Evolutionary conservation across 139 green algal species (phyloP), one percentile per base, ranked within the genome.

Genomic region (Chlamydomonas sp.): DNA sequence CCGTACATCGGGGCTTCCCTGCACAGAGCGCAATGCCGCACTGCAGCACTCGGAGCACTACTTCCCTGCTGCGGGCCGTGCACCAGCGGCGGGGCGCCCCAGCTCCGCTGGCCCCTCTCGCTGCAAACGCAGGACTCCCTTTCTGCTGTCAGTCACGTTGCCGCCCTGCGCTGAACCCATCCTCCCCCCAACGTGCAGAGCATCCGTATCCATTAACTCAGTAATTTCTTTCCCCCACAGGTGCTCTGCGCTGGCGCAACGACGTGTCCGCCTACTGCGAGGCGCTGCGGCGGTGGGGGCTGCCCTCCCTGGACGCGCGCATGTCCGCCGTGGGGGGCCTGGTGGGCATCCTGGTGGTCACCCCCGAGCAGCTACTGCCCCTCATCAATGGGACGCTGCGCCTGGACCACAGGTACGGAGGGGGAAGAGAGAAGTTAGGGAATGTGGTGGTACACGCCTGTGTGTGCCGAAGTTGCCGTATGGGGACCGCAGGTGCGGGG

Each of bases 311-410:
- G 80, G 80, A 85, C 68, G 31, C 58, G 20, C 80, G 80, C 71
- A 86, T 86, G 81, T 61, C 16, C 7, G 69, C 60, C 3, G 60
- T 79, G 71, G 81, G 71, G 17, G 59, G 14, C 62, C 78, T 95
- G 86, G 91, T 90, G 31, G 95, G 94, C 78, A 79, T 97, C 69
- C 93, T 98, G 84, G 89, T 98, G 31, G 96, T 98, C 68, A 86
- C 91, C 8, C 96, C 96, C 8, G 92, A 94, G n/a, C 94, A 91
- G 82, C 91, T 98, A 84, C 90, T 94, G 72, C 83, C 83, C n/a
- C 83, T 88, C 14, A 57, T 88, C 12, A 81, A 88, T 63, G 83
- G 83, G 10, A 81, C 49, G 15, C 74, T 88, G 83, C 63, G 83
- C 0, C 73, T 88, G 73, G 83, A 88, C 83, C 82, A 86, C 82